These are phyloP conservation scores for Reutealis trisperma DNA, from an alignment of 345 rosid species.

Conservation along the genomic window DNA sequence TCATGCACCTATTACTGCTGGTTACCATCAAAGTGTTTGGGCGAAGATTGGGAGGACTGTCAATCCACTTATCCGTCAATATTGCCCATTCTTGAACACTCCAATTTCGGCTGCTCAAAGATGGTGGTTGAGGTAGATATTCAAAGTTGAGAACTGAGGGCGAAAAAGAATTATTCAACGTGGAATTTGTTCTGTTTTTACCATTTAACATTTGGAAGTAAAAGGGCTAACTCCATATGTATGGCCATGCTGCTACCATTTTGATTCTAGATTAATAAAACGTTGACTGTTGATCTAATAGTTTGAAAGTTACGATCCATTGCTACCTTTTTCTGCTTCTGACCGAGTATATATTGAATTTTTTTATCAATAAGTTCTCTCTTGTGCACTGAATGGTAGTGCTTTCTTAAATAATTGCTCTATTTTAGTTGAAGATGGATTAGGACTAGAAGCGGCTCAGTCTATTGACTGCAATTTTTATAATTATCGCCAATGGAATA, in stretches of 20 bases:
- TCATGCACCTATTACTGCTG: conserved; percentile 85
- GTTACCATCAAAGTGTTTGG: conserved; percentile 93
- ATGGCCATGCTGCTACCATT: background rate
- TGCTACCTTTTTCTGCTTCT: background rate
- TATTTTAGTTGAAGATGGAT: too few relatives aligned
- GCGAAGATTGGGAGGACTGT: conserved; percentile 61
- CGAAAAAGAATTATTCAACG: background rate
- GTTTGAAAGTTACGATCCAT: background rate
- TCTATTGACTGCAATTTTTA: too few relatives aligned
- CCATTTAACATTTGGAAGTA: conserved; percentile 7
- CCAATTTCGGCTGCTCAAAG: conserved; percentile 70
- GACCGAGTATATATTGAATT: background rate
- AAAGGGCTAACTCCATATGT: background rate
- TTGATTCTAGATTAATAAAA: conserved; percentile 7
- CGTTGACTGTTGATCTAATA: background rate
- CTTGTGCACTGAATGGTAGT: too few relatives aligned
- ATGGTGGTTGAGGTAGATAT: conserved; percentile 83
- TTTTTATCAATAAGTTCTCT: too few relatives aligned
- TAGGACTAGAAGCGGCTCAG: too few relatives aligned
- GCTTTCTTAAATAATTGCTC: too few relatives aligned
- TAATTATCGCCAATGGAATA: too few relatives aligned
- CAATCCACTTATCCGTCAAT: conserved; percentile 60
- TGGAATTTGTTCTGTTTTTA: background rate
- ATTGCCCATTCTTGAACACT: conserved; percentile 74
- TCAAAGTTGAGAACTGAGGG: background rate